Percentiles rank a stretch among this genome's conserved stretches.
Conservation (phyloP, 441 rosid genomes). For the Melianthus villosus region DNA sequence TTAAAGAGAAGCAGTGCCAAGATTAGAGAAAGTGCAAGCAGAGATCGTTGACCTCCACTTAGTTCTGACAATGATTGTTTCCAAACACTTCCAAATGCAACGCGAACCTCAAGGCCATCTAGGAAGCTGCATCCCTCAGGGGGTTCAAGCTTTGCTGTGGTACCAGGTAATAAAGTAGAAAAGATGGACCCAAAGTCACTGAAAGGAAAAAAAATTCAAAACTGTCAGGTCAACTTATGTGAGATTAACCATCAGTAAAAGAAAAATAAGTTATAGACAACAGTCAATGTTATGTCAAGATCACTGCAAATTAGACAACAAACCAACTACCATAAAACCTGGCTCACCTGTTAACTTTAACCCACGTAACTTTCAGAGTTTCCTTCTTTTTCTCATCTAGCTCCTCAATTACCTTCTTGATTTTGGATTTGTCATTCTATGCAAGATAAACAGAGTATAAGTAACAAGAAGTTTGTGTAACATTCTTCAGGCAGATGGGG, state of each 20-base stretch:
- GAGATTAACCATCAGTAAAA: not conserved
- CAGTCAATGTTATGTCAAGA: too few relatives aligned
- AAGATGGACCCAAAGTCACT: constrained; percentile 97
- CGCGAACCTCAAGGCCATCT: constrained; percentile 97
- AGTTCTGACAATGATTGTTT: constrained; percentile 93
- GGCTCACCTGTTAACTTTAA: constrained; percentile 80
- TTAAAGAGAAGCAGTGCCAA: constrained; percentile 92
- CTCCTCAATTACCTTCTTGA: constrained; percentile 89
- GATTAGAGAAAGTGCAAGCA: constrained; percentile 83
- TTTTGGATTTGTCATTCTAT: constrained; percentile 88
- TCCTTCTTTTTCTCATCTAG: constrained; percentile 98
- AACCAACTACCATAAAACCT: not conserved
- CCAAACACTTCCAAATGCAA: constrained; percentile 97
- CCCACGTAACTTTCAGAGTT: constrained; percentile 95
- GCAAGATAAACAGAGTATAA: constrained; percentile 4
- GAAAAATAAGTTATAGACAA: too few relatives aligned
- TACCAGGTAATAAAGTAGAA: constrained; percentile 90
- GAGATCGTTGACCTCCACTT: constrained; percentile 95
- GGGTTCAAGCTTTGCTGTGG: constrained; percentile 90
- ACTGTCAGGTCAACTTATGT: not conserved
- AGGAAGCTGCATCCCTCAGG: constrained; percentile 85
- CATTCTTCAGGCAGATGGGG: constrained; percentile 6
- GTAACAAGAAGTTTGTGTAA: constrained; percentile 7
- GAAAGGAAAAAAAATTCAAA: constrained; percentile 9
- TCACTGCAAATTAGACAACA: too few relatives aligned